Conservation (phyloP, 2,329 filamentous ascomycete genomes). For the Trichoderma sp. region DNA sequence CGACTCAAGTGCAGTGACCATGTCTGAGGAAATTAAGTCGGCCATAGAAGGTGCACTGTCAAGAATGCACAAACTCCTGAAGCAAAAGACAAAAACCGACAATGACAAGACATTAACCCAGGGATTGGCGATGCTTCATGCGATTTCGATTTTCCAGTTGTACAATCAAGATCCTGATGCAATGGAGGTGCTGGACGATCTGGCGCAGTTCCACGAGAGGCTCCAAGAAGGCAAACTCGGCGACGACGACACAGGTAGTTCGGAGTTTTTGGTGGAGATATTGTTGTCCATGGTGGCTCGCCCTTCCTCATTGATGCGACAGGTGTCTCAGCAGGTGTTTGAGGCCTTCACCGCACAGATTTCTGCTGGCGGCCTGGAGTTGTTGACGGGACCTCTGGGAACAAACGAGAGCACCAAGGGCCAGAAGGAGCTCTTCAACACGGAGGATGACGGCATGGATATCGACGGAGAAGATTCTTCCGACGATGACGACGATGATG, state of each 20-base stretch:
- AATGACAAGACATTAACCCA: constrained; percentile 46
- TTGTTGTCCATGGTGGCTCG: constrained; percentile 86
- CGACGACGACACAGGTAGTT: constrained; percentile 54
- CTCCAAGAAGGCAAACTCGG: constrained; percentile 47
- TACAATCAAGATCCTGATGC: constrained; percentile 89
- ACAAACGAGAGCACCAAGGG: constrained; percentile 79
- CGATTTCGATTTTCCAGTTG: constrained; percentile 79
- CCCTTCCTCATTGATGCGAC: constrained; percentile 77
- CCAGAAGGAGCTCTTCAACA: constrained; percentile 79
- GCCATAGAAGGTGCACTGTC: constrained; percentile 52
- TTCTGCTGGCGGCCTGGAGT: constrained; percentile 66
- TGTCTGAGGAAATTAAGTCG: constrained; percentile 53
- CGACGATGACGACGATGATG: constrained; percentile 43
- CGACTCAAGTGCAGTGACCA: constrained; percentile 48
- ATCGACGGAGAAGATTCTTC: constrained; percentile 45
- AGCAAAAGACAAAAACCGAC: constrained; percentile 35
- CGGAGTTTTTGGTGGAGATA: constrained; percentile 79
- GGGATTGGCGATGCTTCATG: constrained; percentile 76
- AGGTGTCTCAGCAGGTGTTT: constrained; percentile 86
- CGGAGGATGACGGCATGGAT: constrained; percentile 58
- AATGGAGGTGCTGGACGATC: constrained; percentile 74
- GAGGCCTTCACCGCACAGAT: constrained; percentile 74
- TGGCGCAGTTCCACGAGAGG: constrained; percentile 71
- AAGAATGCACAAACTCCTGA: constrained; percentile 52
- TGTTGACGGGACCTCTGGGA: constrained; percentile 64